Base-by-base conservation (phyloP, 1,284 basidiomycete species). In the Anthracocystis panici-leucophaei region DNA sequence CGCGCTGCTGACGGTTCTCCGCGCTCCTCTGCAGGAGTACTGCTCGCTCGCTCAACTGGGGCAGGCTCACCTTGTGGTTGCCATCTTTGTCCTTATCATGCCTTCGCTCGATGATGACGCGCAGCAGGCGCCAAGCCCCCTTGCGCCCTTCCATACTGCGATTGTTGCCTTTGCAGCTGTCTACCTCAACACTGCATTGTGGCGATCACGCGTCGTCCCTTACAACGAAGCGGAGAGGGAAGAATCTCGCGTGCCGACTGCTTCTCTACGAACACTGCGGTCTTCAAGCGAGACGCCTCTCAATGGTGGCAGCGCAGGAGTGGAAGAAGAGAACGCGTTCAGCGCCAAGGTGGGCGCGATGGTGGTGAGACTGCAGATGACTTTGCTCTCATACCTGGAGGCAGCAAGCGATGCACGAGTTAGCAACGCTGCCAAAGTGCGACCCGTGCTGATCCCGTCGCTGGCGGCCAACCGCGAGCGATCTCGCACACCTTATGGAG, bases 131-230 rank as follows among this genome's bases (percentile, higher is more conserved):
- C 72, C 93, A 68, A 84, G 90, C 87, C 44, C 63, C 50, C 64
- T 77, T 9, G 23, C 54, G 7, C 45, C 62, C 23, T 61, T 96
- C 65, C 95, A 98, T 82, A 88, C 90, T 3, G 91, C 93, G 0
- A 90, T 96, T 20, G 87, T 96, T 14, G 88, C 89, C 10, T 87
- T 97, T 0, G 91, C 93, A 0, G 91, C 94, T 21, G 89, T 89
- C 73, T 91, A 90, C 79, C 88, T 97, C n/a, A 90, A 90, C 20
- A 87, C 87, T 44, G 88, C 89, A 11, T 88, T 88, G 52, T 92
- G 91, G 89, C 88, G 88, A 25, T 87, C 89, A 27, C 86, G 86
- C 29, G 87, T 94, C 1, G 85, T 88, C 38, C 92, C 93, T 0
- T 88, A 90, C 63, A 91, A 90, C 7, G 93, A 95, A 51, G 86